These are phyloP conservation scores for Xylariaceae sp. DNA, from an alignment of 2,329 filamentous ascomycete species.

Conservation along the genomic window DNA sequence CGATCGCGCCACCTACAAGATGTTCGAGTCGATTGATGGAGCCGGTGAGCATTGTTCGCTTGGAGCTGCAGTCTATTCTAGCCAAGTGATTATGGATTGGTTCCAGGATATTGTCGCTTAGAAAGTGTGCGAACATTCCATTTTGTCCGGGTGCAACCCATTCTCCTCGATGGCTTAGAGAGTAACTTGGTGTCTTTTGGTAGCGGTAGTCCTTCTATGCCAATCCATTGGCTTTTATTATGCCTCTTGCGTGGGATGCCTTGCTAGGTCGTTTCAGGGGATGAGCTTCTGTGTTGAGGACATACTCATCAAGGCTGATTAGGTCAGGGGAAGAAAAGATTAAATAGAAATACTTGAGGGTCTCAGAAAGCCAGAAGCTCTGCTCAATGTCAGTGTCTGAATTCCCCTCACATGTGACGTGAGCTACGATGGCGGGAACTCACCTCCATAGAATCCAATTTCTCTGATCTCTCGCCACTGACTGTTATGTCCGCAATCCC, in stretches of 20 bases:
- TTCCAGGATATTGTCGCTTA: conserved; percentile 11
- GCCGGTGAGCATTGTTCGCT: conserved; percentile 21
- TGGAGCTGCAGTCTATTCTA: conserved; percentile 11
- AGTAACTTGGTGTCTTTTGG: too few species aligned
- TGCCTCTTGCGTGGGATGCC: too few species aligned
- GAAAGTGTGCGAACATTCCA: too few species aligned
- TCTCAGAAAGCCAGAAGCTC: conserved; percentile 62
- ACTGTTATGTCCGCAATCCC: conserved; percentile 10
- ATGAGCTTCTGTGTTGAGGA: conserved; percentile 40
- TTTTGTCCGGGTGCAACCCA: too few species aligned
- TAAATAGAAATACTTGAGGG: conserved; percentile 43
- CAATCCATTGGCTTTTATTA: too few species aligned
- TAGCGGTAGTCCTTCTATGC: too few species aligned
- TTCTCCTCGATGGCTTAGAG: too few species aligned
- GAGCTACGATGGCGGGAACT: conserved; percentile 1
- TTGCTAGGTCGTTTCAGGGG: conserved; percentile 21
- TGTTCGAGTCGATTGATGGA: conserved; percentile 12
- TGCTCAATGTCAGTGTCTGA: conserved; percentile 29
- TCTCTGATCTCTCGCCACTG: conserved; percentile 5
- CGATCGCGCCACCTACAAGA: conserved; percentile 12
- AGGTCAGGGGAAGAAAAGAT: conserved; percentile 49
- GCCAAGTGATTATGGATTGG: conserved; percentile 19
- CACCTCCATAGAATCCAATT: conserved; percentile 22
- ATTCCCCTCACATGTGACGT: not conserved
- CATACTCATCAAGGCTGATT: conserved; percentile 58